Percentiles rank a stretch among this genome's conserved stretches.
These are phyloP conservation scores for Phaeosphaeriaceae sp. DNA, from an alignment of 2,329 filamentous ascomycete species.

Conservation along the genomic window DNA sequence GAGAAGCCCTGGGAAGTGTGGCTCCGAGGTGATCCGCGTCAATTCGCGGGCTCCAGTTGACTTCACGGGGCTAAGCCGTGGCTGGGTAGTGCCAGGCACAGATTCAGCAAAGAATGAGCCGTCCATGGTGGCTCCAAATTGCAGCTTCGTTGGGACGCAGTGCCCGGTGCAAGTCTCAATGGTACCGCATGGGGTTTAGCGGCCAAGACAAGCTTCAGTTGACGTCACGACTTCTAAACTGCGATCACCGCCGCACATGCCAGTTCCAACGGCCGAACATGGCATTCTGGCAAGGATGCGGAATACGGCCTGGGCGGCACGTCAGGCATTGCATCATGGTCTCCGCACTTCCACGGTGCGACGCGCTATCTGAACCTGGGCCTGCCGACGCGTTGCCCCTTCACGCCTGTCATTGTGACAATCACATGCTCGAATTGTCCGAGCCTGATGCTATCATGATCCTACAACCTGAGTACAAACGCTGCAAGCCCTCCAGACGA, in stretches of 20 bases:
- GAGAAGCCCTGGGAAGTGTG: constrained; percentile 16
- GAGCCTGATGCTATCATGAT: background rate
- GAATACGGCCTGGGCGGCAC: background rate
- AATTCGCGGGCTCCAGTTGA: constrained; percentile 25
- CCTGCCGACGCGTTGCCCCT: background rate
- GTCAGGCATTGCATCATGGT: constrained; percentile 18
- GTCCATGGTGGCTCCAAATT: constrained; percentile 10
- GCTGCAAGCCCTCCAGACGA: background rate
- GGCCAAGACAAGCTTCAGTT: constrained; percentile 21
- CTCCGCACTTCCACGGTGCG: background rate
- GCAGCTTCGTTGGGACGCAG: constrained; percentile 5
- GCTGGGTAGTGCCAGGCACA: constrained; percentile 21
- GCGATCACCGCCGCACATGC: constrained; percentile 12
- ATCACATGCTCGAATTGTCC: background rate
- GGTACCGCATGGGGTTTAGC: constrained; percentile 19
- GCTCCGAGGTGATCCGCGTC: constrained; percentile 18
- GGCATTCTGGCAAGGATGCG: background rate
- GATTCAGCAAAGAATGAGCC: constrained; percentile 1
- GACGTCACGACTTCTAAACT: constrained; percentile 36
- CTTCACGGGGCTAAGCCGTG: constrained; percentile 25
- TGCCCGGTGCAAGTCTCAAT: background rate
- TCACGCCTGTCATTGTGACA: background rate
- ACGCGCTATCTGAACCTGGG: background rate
- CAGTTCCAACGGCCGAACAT: background rate
- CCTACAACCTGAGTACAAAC: background rate